phyloP scores from a whole-genome alignment of 208 protist species.

The Jaenimonas drosophilae region DNA sequence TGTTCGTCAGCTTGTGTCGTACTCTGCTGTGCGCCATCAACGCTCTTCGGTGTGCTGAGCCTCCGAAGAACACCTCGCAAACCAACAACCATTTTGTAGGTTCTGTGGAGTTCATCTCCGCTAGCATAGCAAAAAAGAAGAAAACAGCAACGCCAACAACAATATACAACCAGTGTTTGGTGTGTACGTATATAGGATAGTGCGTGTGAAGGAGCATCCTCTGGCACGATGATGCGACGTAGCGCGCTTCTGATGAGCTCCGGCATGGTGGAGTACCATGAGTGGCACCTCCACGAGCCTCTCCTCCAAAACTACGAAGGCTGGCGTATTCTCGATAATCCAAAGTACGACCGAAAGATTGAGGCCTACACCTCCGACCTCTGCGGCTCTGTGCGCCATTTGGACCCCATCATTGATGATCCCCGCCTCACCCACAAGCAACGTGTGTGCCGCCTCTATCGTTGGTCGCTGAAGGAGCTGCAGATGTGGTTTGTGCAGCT shows the following conservation, averaged over 20 bases:
- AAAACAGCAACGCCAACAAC: not conserved
- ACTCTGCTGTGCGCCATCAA: not conserved
- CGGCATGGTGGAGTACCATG: conserved; percentile 88
- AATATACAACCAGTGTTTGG: not conserved
- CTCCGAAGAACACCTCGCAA: too few species aligned
- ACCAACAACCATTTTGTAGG: not conserved
- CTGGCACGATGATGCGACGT: conserved; percentile 61
- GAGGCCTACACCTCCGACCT: conserved; percentile 81
- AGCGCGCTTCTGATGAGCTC: conserved; percentile 49
- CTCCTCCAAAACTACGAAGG: conserved; percentile 89
- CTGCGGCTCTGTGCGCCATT: conserved; percentile 69
- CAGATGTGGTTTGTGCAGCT: conserved; percentile 85
- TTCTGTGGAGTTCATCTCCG: not conserved
- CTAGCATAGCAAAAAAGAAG: not conserved
- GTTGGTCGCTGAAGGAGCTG: conserved; percentile 80
- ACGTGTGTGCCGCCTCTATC: conserved; percentile 85
- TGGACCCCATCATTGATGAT: conserved; percentile 89
- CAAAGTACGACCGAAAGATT: conserved; percentile 67
- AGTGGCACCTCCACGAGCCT: conserved; percentile 87
- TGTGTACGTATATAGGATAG: not conserved
- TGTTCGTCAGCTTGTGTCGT: not conserved
- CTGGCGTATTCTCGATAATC: conserved; percentile 89
- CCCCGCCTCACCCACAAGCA: conserved; percentile 90
- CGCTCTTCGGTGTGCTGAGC: too few species aligned
- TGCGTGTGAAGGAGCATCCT: not conserved